Evolutionary conservation across 495 filamentous ascomycete species (phyloP).

Genomic region (Acidiella bohemica): DNA sequence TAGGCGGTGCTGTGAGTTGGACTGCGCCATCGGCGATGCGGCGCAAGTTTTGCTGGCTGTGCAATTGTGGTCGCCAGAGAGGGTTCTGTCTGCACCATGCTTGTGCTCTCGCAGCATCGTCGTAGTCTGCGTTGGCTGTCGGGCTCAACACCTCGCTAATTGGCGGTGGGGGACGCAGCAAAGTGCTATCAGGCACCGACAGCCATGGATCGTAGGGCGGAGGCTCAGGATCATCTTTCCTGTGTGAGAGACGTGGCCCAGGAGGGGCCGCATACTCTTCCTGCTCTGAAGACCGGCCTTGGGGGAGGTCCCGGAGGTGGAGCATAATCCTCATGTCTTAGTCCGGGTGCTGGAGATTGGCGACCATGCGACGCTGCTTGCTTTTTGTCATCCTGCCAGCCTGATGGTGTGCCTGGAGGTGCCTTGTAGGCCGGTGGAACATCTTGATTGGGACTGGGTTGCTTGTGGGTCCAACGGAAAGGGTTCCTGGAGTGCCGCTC

Average conservation of each 20-base stretch:
- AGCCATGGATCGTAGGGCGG: conserved; percentile 67
- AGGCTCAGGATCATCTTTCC: conserved; percentile 19
- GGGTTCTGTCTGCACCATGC: conserved; percentile 55
- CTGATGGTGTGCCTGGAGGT: conserved; percentile 25
- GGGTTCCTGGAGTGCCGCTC: conserved; percentile 10
- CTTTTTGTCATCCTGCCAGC: conserved; percentile 12
- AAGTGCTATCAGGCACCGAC: conserved; percentile 61
- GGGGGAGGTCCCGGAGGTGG: conserved; percentile 16
- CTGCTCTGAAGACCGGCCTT: not conserved
- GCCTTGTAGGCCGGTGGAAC: conserved; percentile 18
- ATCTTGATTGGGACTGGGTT: conserved; percentile 7
- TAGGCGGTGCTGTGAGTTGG: conserved; percentile 33
- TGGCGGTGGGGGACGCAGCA: conserved; percentile 69
- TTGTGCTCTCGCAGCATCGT: conserved; percentile 58
- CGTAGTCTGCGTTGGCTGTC: conserved; percentile 57
- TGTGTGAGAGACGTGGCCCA: conserved; percentile 20
- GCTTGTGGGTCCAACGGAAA: conserved; percentile 6
- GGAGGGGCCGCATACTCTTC: conserved; percentile 18
- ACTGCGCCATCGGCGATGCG: conserved; percentile 34
- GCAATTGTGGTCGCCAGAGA: conserved; percentile 40
- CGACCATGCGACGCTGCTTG: too few species aligned
- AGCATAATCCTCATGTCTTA: conserved; percentile 4
- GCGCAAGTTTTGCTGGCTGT: conserved; percentile 33
- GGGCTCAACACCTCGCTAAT: conserved; percentile 53
- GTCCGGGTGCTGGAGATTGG: too few species aligned